Percentiles rank a stretch among this genome's conserved stretches.
Evolutionary conservation across 2,329 filamentous ascomycete species (phyloP).

Genomic region (Cladosporium sp.): DNA sequence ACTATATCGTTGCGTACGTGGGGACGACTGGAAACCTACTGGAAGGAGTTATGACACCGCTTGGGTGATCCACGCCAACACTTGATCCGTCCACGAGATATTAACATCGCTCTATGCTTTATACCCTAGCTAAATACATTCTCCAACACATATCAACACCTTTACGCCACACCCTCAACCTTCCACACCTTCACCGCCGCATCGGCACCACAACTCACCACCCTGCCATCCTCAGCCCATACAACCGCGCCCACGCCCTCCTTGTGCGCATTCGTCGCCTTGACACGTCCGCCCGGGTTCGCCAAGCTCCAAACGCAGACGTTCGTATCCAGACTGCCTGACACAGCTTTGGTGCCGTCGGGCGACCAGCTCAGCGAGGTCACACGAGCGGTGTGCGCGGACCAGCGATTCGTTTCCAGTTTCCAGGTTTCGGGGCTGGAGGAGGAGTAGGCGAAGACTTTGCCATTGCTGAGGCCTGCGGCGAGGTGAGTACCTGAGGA

Average conservation of each 20-base stretch:
- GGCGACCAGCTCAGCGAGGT: slow-evolving; percentile 75
- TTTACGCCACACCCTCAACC: slow-evolving; percentile 40
- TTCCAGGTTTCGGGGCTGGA: slow-evolving; percentile 54
- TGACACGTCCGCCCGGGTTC: slow-evolving; percentile 80
- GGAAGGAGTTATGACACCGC: too few relatives aligned
- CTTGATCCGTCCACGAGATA: neutral
- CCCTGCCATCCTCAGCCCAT: slow-evolving; percentile 69
- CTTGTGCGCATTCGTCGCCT: slow-evolving; percentile 87
- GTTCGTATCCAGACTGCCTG: slow-evolving; percentile 86
- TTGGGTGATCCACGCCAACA: too few relatives aligned
- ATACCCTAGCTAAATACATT: neutral
- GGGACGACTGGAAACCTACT: too few relatives aligned
- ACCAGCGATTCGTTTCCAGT: slow-evolving; percentile 78
- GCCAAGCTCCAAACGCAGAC: slow-evolving; percentile 87
- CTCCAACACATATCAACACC: too few relatives aligned
- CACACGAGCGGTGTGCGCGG: slow-evolving; percentile 68
- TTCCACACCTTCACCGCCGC: slow-evolving; percentile 89
- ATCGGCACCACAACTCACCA: slow-evolving; percentile 82
- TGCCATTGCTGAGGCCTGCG: slow-evolving; percentile 79
- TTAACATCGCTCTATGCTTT: neutral
- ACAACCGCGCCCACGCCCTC: slow-evolving; percentile 87
- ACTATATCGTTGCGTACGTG: too few relatives aligned
- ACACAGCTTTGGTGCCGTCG: slow-evolving; percentile 74
- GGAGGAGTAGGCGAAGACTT: slow-evolving; percentile 76
- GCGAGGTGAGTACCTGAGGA: slow-evolving; percentile 74